These are phyloP conservation scores for Boletus patriciae DNA, from an alignment of 768 basidiomycete genomes.

Conservation along the genomic window DNA sequence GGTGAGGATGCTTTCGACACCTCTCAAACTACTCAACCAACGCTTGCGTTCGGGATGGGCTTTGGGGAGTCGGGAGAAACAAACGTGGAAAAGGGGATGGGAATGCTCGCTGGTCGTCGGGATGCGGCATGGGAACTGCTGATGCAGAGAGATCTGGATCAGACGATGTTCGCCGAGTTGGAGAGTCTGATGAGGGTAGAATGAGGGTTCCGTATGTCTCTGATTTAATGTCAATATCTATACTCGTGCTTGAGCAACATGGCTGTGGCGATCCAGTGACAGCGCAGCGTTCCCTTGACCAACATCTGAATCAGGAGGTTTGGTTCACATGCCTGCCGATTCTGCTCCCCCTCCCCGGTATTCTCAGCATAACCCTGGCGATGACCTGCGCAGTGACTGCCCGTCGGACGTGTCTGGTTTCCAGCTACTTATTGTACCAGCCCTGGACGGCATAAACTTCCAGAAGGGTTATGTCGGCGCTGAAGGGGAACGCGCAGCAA, in stretches of 20 bases:
- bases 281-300: constrained; percentile 2
- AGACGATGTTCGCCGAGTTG: constrained; percentile 72
- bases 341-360: constrained; percentile 58
- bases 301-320: background rate
- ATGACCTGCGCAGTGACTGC: constrained; percentile 20
- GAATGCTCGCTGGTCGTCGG: constrained; percentile 69
- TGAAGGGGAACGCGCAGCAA: constrained; percentile 76
- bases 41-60: constrained; percentile 82
- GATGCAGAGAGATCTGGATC: constrained; percentile 72
- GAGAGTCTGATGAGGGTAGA: constrained; percentile 76
- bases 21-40: constrained; percentile 55
- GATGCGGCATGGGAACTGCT: constrained; percentile 71
- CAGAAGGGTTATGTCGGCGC: constrained; percentile 86
- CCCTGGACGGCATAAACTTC: constrained; percentile 68
- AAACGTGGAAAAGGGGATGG: constrained; percentile 67
- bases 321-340: constrained; percentile 37
- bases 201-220: constrained; percentile 27
- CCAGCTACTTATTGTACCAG: constrained; percentile 76
- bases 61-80: constrained; percentile 73
- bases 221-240: constrained; percentile 13
- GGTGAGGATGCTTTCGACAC: constrained; percentile 73
- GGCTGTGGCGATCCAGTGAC: constrained; percentile 18
- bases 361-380: constrained; percentile 46
- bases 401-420: constrained; percentile 35
- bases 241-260: background rate